Conservation (phyloP, 2,329 filamentous ascomycete genomes). For the Mycosphaerella arachidis region DNA sequence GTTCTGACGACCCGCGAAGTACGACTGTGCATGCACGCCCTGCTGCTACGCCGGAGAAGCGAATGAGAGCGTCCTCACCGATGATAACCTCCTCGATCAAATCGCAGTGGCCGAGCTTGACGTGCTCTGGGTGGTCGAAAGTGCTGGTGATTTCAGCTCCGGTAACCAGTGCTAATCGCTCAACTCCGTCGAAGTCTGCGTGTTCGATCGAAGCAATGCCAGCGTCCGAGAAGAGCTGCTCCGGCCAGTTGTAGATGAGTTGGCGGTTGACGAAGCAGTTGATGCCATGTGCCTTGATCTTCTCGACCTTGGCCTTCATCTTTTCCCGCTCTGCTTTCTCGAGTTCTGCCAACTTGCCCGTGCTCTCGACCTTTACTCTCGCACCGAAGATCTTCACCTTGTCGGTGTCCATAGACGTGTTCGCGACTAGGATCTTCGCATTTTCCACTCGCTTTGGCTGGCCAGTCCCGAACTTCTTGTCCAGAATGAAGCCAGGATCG, state of each 20-base stretch:
- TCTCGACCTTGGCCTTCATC: conserved; percentile 99
- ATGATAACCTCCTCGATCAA: conserved; percentile 97
- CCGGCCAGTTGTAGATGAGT: conserved; percentile 99
- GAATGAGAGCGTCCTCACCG: conserved; percentile 94
- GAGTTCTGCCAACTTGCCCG: conserved; percentile 93
- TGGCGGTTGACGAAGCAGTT: conserved; percentile 99
- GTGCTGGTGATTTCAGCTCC: conserved; percentile 96
- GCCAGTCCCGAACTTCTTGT: conserved; percentile 99
- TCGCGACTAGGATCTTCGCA: conserved; percentile 95
- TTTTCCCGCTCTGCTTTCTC: conserved; percentile 98
- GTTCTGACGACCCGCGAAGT: conserved; percentile 90
- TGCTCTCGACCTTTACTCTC: conserved; percentile 91
- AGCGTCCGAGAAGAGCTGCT: conserved; percentile 95
- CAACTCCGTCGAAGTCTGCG: conserved; percentile 97
- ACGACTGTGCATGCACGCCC: conserved; percentile 96
- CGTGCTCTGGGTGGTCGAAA: conserved; percentile 95
- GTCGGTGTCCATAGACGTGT: conserved; percentile 99
- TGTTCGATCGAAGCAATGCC: conserved; percentile 99
- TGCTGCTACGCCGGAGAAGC: conserved; percentile 91
- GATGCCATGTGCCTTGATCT: conserved; percentile 97
- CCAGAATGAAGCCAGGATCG: conserved; percentile 95
- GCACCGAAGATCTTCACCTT: conserved; percentile 99
- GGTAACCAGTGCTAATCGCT: conserved; percentile 88
- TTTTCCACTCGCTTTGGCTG: conserved; percentile 97
- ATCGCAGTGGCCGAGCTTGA: conserved; percentile 93